Evolutionary conservation across 208 protist species (phyloP).

Genomic region (Trypanosoma boissoni): DNA sequence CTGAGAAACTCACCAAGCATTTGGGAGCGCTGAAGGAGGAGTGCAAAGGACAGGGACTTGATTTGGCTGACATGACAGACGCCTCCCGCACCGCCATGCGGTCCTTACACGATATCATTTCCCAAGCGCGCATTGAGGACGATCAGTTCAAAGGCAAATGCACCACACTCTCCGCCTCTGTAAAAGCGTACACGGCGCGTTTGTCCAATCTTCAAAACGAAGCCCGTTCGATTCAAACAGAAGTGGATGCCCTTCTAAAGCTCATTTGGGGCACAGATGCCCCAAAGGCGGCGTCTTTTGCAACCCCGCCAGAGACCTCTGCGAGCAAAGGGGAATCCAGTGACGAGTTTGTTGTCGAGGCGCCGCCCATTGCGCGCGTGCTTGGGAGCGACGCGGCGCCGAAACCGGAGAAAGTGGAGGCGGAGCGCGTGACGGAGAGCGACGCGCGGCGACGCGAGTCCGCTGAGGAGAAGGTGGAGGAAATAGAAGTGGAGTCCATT

Average conservation of each 20-base stretch:
- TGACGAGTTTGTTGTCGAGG: constrained; percentile 71
- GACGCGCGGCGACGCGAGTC: background rate
- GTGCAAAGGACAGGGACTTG: constrained; percentile 80
- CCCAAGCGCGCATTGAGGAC: constrained; percentile 49
- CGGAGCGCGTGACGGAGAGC: constrained; percentile 45
- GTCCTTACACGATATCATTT: constrained; percentile 53
- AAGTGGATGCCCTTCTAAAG: constrained; percentile 74
- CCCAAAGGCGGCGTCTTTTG: constrained; percentile 49
- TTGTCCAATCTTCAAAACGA: constrained; percentile 85
- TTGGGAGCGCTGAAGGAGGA: constrained; percentile 82
- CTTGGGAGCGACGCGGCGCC: constrained; percentile 23
- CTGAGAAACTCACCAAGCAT: constrained; percentile 72
- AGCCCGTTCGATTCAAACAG: constrained; percentile 71
- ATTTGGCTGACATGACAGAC: constrained; percentile 88
- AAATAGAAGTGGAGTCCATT: constrained; percentile 84
- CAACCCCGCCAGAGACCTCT: constrained; percentile 36
- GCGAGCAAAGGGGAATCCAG: background rate
- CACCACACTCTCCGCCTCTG: constrained; percentile 63
- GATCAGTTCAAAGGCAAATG: constrained; percentile 73
- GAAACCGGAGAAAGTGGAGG: constrained; percentile 66
- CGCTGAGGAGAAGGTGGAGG: constrained; percentile 26
- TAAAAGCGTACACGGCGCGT: constrained; percentile 86
- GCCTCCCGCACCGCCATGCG: constrained; percentile 56
- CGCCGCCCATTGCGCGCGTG: constrained; percentile 51
- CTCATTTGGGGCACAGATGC: constrained; percentile 81